Evolutionary conservation across 129 eudicot genomes (phyloP).

Genomic region (Artemisia annua): DNA sequence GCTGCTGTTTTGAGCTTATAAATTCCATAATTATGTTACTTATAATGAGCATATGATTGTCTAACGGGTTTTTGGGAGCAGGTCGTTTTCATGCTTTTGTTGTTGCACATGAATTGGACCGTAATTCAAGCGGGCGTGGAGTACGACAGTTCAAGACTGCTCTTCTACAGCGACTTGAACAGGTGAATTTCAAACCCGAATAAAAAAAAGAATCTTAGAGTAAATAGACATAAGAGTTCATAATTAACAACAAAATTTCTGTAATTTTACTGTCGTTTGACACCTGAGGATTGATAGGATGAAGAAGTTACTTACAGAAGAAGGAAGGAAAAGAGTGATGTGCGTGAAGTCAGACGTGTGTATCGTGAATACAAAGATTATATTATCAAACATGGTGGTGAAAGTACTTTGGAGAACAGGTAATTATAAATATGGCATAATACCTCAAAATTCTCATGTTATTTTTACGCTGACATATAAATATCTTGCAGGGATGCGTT

Average conservation of each 20-base stretch:
- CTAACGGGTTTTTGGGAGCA: constrained; percentile 36
- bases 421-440: constrained; percentile 12
- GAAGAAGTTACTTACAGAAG: constrained; percentile 63
- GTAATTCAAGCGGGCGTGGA: constrained; percentile 89
- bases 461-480: constrained; percentile 3
- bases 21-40: background rate
- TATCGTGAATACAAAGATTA: constrained; percentile 70
- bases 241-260: background rate
- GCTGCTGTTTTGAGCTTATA: constrained; percentile 15
- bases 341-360: constrained; percentile 92
- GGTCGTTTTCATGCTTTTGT: constrained; percentile 99
- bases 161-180: constrained; percentile 91
- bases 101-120: constrained; percentile 89
- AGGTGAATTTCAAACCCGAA: constrained; percentile 42
- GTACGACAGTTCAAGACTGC: constrained; percentile 95
- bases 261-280: constrained; percentile 1
- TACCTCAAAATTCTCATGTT: constrained; percentile 5
- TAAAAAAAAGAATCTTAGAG: background rate
- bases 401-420: constrained; percentile 69
- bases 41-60: constrained; percentile 1
- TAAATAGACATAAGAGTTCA: background rate
- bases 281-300: constrained; percentile 54
- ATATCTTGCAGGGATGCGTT: constrained; percentile 53
- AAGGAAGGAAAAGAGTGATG: constrained; percentile 87
- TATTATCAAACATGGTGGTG: constrained; percentile 79